Conservation (phyloP, 208 protist genomes). For the Acanthamoeba comandoni region DNA sequence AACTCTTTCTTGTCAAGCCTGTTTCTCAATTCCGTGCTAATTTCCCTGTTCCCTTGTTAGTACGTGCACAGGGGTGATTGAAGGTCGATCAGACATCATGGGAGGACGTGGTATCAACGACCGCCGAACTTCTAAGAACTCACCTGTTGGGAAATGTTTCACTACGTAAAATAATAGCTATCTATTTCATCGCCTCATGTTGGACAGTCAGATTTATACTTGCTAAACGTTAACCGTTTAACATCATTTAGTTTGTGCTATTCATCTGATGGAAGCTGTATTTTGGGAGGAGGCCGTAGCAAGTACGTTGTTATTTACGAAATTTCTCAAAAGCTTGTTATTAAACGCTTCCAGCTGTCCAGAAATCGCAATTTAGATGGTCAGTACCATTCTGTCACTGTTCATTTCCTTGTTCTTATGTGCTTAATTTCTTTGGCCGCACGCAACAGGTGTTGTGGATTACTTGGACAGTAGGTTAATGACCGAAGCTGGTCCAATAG, state of each 20-base stretch:
- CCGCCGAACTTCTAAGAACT: conserved; percentile 75
- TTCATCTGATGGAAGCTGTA: conserved; percentile 86
- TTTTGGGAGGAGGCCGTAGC: conserved; percentile 87
- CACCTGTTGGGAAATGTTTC: conserved; percentile 77
- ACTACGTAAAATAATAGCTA: too few species aligned
- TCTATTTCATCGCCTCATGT: too few species aligned
- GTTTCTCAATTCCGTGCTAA: too few species aligned
- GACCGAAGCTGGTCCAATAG: conserved; percentile 84
- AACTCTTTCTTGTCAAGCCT: too few species aligned
- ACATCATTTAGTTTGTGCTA: conserved; percentile 31
- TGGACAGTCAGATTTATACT: too few species aligned
- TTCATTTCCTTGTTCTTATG: background rate
- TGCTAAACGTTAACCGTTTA: conserved; percentile 1
- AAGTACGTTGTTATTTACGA: conserved; percentile 90
- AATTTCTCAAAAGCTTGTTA: conserved; percentile 81
- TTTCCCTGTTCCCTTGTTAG: too few species aligned
- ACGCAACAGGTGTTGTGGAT: conserved; percentile 85
- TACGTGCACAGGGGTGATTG: background rate
- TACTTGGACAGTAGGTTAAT: conserved; percentile 84
- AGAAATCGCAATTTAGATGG: conserved; percentile 85
- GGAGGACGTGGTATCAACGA: conserved; percentile 84
- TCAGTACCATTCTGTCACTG: too few species aligned
- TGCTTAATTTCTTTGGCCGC: conserved; percentile 10
- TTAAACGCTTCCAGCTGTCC: conserved; percentile 84
- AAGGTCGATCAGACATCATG: conserved; percentile 80